Percentiles rank a stretch among this genome's conserved stretches.
Conservation (phyloP, 345 rosid genomes). For the Bruguiera gymnorhiza region DNA sequence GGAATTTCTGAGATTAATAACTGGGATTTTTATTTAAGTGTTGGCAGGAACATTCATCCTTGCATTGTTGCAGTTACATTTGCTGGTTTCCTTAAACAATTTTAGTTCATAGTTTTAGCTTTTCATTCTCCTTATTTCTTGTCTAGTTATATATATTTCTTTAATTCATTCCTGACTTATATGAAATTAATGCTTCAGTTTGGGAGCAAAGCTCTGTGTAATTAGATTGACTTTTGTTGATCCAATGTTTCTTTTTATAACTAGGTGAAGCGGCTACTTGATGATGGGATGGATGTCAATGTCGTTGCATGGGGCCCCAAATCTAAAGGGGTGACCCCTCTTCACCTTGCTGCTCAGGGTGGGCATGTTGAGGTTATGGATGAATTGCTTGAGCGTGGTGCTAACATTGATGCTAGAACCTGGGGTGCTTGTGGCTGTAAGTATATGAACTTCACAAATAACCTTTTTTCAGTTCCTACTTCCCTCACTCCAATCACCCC, state of each 20-base stretch:
- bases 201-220: not conserved
- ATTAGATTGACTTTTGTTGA: conserved; percentile 3
- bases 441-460: conserved; percentile 13
- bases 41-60: too few species aligned
- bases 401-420: conserved; percentile 89
- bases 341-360: conserved; percentile 97
- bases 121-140: too few species aligned
- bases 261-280: conserved; percentile 70
- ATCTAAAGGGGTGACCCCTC: conserved; percentile 82
- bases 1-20: too few species aligned
- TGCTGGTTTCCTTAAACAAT: too few species aligned
- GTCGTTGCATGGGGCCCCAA: conserved; percentile 87
- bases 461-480: not conserved
- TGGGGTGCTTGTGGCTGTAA: conserved; percentile 92
- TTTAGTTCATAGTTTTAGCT: too few species aligned
- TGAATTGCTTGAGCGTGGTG: conserved; percentile 87
- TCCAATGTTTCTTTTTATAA: conserved; percentile 6
- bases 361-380: conserved; percentile 92
- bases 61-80: not conserved
- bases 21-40: too few species aligned
- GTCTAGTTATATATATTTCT: not conserved
- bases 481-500: not conserved
- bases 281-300: conserved; percentile 81
- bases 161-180: too few species aligned
- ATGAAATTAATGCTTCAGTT: too few species aligned